Evolutionary conservation across 2,329 filamentous ascomycete species (phyloP).

Genomic region (Aspergillus ochraceoroseus): DNA sequence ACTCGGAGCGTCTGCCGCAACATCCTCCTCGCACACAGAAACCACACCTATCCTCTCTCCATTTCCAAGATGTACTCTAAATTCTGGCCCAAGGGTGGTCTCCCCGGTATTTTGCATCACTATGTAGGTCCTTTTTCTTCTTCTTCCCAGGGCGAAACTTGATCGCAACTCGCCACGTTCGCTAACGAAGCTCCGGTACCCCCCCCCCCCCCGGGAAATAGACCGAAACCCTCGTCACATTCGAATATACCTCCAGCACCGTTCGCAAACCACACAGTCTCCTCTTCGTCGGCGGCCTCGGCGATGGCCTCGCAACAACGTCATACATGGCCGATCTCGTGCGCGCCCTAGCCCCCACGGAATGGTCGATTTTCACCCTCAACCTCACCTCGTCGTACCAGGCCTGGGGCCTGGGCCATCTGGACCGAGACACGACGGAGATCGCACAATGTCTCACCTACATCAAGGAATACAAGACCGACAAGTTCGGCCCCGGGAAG

Average conservation of each 20-base stretch:
- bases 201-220: no score
- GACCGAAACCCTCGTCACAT: conserved; percentile 38
- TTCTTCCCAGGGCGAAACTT: neutral
- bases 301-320: conserved; percentile 54
- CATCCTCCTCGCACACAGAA: no score
- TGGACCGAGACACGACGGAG: conserved; percentile 53
- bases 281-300: conserved; percentile 56
- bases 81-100: conserved; percentile 36
- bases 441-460: conserved; percentile 51
- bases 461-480: conserved; percentile 41
- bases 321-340: conserved; percentile 51
- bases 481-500: conserved; percentile 39
- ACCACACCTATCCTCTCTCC: no score
- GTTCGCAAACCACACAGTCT: conserved; percentile 46
- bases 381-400: conserved; percentile 51
- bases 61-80: conserved; percentile 33
- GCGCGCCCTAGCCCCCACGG: conserved; percentile 42
- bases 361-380: conserved; percentile 53
- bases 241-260: conserved; percentile 36
- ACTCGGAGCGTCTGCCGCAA: no score
- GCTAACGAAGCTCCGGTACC: no score
- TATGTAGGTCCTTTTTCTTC: conserved; percentile 27
- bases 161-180: no score
- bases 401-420: conserved; percentile 52
- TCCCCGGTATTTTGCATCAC: conserved; percentile 36